Evolutionary conservation across 2,329 filamentous ascomycete genomes (phyloP).

Genomic region (Phialophora tarda): DNA sequence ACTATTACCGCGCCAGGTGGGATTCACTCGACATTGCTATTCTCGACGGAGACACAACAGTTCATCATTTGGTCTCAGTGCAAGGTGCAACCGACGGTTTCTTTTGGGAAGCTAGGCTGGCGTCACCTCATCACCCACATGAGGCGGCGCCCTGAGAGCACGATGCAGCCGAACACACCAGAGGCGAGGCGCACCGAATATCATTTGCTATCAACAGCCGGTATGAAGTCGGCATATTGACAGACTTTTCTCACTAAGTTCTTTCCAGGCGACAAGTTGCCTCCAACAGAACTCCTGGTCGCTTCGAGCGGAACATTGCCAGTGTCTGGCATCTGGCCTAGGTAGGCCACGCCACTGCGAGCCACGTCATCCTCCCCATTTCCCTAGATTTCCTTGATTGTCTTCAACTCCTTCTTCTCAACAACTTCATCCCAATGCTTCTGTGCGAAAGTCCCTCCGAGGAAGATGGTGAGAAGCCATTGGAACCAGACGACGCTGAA

Average conservation of each 20-base stretch:
- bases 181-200: background rate
- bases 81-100: background rate
- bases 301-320: background rate
- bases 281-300: background rate
- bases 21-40: background rate
- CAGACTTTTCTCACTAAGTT: background rate
- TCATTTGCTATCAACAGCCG: background rate
- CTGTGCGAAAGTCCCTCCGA: conserved; percentile 23
- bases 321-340: background rate
- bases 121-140: no score
- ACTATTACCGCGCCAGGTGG: background rate
- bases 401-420: conserved; percentile 32
- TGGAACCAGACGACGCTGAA: conserved; percentile 32
- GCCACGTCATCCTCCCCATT: background rate
- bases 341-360: background rate
- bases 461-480: conserved; percentile 32
- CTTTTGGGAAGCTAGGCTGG: no score
- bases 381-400: conserved; percentile 30
- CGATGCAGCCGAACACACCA: background rate
- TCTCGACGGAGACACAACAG: background rate
- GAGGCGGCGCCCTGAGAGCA: no score
- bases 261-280: background rate
- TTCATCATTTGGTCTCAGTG: background rate
- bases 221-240: background rate
- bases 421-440: conserved; percentile 33